Base-by-base conservation (phyloP, 805 yeast genomes). In the Candida ipomoeae region DNA sequence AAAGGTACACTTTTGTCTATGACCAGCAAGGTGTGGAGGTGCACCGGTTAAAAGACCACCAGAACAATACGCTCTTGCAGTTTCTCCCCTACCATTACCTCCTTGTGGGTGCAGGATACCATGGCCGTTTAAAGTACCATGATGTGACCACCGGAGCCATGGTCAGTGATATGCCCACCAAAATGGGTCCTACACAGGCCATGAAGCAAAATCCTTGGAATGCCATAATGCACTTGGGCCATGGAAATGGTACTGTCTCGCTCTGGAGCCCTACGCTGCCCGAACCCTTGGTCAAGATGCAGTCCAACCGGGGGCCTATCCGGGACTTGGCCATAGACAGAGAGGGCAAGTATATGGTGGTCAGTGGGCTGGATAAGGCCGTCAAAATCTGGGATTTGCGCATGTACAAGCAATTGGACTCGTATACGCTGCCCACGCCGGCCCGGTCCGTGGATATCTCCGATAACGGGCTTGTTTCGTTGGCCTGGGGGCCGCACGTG, bases 401-500 rank as follows among this genome's bases (percentile, higher is more conserved):
- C 62, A 88, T 80, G 56, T 87, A 86, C 67, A 81, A 83, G 67
- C 89, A 84, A 61, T 61, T 89, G 32, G 92, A 87, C 60, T 69
- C 88, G 2, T 85, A 86, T 60, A 67, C 60, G 64, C 78, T 81
- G 5, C 97, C 96, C 18, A 87, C 96, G 0, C 97, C 96, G 1
- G 96, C 96, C 0, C 74, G 83, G 13, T 79, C 89, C 18, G 70
- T 90, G 17, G 83, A 83, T 57, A 83, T 91, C 36, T 89, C 97
- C 1, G 98, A 92, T 66, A 78, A 88, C 1, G 97, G 97, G 1
- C 73, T 94, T 18, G 67, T 94, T 33, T 82, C 94, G 0, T 89
- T 89, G n/a, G 86, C 95, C 3, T 89, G 97, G 89, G 97, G 97
- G 6, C 91, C 97, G 0, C 97, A 91, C 68, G 85, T 92, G 3